Base-by-base conservation (phyloP, 1,284 basidiomycete genomes). In the Ganoderma lingzhi region DNA sequence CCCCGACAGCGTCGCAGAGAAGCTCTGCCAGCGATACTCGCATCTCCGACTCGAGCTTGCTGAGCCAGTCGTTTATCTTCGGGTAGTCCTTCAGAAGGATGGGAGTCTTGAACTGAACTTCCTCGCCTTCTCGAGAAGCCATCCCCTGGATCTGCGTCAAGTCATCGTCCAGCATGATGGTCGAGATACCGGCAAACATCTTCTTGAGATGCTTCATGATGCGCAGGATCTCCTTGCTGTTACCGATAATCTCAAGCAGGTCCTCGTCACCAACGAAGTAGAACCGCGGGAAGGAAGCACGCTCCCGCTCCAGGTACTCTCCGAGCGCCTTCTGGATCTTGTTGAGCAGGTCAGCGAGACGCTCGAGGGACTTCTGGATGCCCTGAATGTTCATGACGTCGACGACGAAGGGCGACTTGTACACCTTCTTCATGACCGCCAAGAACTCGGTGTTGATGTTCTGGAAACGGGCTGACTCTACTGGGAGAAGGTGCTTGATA, bases 221-320 rank as follows among this genome's bases (percentile, higher is more conserved):
- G 39, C 97, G 93, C 61, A 96, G 84, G 73, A 99, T 97, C 78
- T 99, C 98, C 82, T 99, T 99, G 86, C 96, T 97, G 84, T 99
- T 99, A 73, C 98, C 98, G 72, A 99, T 98, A 77, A 99, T 99
- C 81, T 99, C 98, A 71, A 99, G 88, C 73, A 99, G 83, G 80
- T 99, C 98, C 79, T 99, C 98, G 82, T 99, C 98, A 77, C 98
- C 98, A 67, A 99, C 97, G 80, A 99, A 99, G 84, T 99, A 99
- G 86, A 99, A 99, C 19, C 98, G 94, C 72, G 98, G 98, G 89
- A 99, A 99, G 0, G 96, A 95, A 35, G 96, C 93, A 70, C 97
- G 92, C 80, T 99, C 98, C 70, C 97, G 92, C 79, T 99, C 98
- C 35, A 99, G 88, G 78, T 99, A 99, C 85, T 99, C 98, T 80